Evolutionary conservation across 306 rosid species (phyloP).

Genomic region (Herpetospermum pedunculosum): DNA sequence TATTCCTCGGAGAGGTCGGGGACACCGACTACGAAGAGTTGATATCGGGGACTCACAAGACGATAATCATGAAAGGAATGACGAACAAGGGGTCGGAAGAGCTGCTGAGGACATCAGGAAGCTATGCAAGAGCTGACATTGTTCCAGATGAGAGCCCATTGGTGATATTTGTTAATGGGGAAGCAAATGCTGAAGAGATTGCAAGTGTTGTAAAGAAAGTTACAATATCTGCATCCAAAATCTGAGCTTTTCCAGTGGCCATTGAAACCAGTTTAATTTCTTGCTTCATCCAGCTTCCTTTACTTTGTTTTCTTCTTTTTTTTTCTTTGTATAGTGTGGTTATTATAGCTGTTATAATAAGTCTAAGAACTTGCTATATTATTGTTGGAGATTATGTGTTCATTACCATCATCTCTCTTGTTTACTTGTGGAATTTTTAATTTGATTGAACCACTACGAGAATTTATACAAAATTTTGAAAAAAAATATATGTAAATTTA

Average conservation of each 20-base stretch:
- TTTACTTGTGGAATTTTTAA: too few species aligned
- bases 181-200: slow-evolving; percentile 27
- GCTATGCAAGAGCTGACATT: slow-evolving; percentile 53
- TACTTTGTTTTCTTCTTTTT: background rate
- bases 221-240: slow-evolving; percentile 22
- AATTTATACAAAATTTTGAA: too few species aligned
- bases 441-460: too few species aligned
- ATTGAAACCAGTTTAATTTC: background rate
- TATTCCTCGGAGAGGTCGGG: slow-evolving; percentile 69
- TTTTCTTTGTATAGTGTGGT: background rate
- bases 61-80: slow-evolving; percentile 57
- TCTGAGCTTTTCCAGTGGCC: slow-evolving; percentile 10
- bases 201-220: slow-evolving; percentile 29
- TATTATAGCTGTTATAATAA: background rate
- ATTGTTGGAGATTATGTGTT: background rate
- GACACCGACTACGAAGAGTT: slow-evolving; percentile 80
- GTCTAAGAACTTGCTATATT: background rate
- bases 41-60: slow-evolving; percentile 84
- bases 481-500: too few species aligned
- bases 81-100: slow-evolving; percentile 46
- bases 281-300: background rate
- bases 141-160: slow-evolving; percentile 64
- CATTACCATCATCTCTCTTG: too few species aligned
- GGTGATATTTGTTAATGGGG: slow-evolving; percentile 13
- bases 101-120: slow-evolving; percentile 60